These are phyloP conservation scores for Darksidea phi DNA, from an alignment of 495 filamentous ascomycete genomes.

Conservation along the genomic window DNA sequence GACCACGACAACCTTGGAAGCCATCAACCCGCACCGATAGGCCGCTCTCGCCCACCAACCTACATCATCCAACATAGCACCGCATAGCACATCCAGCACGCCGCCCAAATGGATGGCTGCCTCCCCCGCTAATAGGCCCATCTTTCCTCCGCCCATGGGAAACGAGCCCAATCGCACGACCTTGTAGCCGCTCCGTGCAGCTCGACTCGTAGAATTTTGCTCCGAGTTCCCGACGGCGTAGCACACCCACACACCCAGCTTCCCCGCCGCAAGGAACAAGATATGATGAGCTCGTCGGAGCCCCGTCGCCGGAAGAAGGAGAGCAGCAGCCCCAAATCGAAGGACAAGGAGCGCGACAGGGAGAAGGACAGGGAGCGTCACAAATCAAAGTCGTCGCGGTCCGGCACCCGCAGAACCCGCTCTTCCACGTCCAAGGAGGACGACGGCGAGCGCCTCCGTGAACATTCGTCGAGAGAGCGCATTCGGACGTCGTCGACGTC, in stretches of 20 bases:
- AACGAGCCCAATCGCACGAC: constrained; percentile 23
- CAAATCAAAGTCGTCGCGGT: constrained; percentile 15
- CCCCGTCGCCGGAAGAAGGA: constrained; percentile 39
- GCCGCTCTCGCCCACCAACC: background rate
- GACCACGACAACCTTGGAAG: background rate
- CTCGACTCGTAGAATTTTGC: constrained; percentile 10
- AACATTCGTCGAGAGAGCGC: constrained; percentile 30
- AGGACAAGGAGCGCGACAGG: constrained; percentile 22
- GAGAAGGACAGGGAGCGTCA: constrained; percentile 26
- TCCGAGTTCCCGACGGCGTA: constrained; percentile 2
- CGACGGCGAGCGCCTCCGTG: constrained; percentile 15
- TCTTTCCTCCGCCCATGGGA: constrained; percentile 22
- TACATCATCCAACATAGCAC: background rate
- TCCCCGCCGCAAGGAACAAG: constrained; percentile 9
- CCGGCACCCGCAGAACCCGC: background rate
- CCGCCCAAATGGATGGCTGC: constrained; percentile 17
- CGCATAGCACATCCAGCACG: constrained; percentile 3
- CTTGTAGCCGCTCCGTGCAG: constrained; percentile 27
- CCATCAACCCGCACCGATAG: background rate
- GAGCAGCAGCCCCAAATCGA: constrained; percentile 32
- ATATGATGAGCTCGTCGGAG: constrained; percentile 34
- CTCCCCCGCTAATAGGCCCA: constrained; percentile 32
- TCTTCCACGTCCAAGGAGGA: constrained; percentile 5
- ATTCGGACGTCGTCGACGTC: constrained; percentile 18
- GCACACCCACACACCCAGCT: constrained; percentile 13